Percentiles rank a stretch among this genome's conserved stretches.
Conservation (phyloP, 2,329 filamentous ascomycete genomes). For the Fonsecaea nubica region DNA sequence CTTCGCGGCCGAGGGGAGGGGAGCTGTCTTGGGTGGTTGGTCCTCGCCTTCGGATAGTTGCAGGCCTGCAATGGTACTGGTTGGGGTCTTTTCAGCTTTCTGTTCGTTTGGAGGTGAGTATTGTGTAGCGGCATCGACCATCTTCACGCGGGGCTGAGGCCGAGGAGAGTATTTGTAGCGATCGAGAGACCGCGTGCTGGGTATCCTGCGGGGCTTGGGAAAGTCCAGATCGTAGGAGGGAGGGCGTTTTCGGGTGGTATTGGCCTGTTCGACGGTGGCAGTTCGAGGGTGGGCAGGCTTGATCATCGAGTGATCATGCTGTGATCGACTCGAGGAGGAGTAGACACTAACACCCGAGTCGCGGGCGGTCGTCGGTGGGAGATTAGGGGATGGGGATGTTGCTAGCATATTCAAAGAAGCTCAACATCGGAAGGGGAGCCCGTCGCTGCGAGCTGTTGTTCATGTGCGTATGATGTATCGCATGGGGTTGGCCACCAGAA, state of each 20-base stretch:
- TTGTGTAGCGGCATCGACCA: slow-evolving; percentile 61
- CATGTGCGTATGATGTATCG: slow-evolving; percentile 12
- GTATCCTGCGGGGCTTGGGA: slow-evolving; percentile 21
- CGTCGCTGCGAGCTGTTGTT: slow-evolving; percentile 19
- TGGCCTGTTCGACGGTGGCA: slow-evolving; percentile 17
- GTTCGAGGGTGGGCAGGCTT: slow-evolving; percentile 15
- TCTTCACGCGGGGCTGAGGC: slow-evolving; percentile 37
- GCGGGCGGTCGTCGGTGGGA: slow-evolving; percentile 22
- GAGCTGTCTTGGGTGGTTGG: background rate
- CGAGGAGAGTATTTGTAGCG: slow-evolving; percentile 27
- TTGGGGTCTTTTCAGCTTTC: slow-evolving; percentile 44
- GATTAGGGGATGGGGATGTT: slow-evolving; percentile 38
- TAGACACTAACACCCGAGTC: slow-evolving; percentile 24
- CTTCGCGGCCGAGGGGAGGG: slow-evolving; percentile 7
- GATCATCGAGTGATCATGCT: slow-evolving; percentile 29
- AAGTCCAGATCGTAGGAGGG: slow-evolving; percentile 24
- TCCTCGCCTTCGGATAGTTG: slow-evolving; percentile 32
- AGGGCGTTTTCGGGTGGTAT: slow-evolving; percentile 16
- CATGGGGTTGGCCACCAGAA: slow-evolving; percentile 9
- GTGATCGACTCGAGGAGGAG: slow-evolving; percentile 21
- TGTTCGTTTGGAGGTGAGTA: slow-evolving; percentile 50
- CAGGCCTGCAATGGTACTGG: slow-evolving; percentile 43
- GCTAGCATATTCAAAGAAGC: slow-evolving; percentile 38
- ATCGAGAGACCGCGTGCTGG: slow-evolving; percentile 35
- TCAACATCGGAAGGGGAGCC: slow-evolving; percentile 31